A percentile compares a stretch with the other conserved stretches of the same genome.
These are phyloP conservation scores for Tulasnella sp. DNA, from an alignment of 768 basidiomycete genomes.

Conservation along the genomic window DNA sequence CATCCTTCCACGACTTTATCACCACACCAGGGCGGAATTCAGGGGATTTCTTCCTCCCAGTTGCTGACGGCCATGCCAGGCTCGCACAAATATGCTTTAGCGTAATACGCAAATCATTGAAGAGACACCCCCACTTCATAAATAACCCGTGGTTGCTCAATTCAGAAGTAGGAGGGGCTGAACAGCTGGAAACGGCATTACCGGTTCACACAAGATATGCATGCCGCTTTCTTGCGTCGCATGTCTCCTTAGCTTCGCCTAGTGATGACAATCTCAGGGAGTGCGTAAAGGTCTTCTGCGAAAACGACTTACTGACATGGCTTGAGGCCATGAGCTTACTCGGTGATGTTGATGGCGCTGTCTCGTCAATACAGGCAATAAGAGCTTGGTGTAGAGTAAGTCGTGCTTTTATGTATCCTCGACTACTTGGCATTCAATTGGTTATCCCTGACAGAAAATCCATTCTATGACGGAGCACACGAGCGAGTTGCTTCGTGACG, in stretches of 20 bases:
- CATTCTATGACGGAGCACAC: background rate
- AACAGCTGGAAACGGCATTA: background rate
- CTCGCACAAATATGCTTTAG: background rate
- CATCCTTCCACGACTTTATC: constrained; percentile 18
- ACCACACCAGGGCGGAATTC: background rate
- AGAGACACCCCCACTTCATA: background rate
- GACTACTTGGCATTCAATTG: background rate
- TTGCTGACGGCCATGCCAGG: background rate
- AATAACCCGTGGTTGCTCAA: background rate
- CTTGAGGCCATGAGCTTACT: background rate
- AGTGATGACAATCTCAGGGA: background rate
- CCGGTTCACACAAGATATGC: background rate
- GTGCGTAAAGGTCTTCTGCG: background rate
- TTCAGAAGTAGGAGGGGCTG: background rate
- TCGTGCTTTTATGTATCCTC: background rate
- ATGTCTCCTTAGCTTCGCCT: background rate
- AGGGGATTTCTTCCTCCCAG: background rate
- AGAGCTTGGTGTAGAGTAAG: background rate
- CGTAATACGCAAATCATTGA: background rate
- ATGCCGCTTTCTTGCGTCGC: background rate
- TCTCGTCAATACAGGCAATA: background rate
- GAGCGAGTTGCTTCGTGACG: background rate
- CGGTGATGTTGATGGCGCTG: background rate
- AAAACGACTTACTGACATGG: background rate
- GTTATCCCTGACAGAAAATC: background rate